Evolutionary conservation across 768 basidiomycete genomes (phyloP), one percentile per base, ranked within the genome.

Genomic region (Termitomyces eurrhizus): DNA sequence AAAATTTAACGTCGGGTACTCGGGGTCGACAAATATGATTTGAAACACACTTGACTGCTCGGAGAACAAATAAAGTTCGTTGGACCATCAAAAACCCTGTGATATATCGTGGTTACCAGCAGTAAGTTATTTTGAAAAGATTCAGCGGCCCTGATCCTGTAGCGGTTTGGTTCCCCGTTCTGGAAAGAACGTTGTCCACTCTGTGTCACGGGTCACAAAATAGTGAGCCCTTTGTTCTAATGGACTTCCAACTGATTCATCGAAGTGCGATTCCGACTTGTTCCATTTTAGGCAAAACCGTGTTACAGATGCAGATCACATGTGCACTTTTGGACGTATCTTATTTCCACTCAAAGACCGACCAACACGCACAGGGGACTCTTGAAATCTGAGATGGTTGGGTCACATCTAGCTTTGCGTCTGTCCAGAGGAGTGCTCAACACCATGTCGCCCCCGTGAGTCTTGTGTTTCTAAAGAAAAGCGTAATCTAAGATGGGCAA

Each of bases 381-480:
- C 18, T 44, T 7, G 1, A n/a, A 7, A 8, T n/a, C n/a, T 16
- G 36, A 32, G 12, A 64, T 64, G 63, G 26, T 45, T 62, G 66
- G 26, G 64, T 4, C 57, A 63, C 57, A 52, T 59, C 59, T 74
- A 14, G 68, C 66, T 18, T 79, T 77, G 63, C 68, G 69, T 26
- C 69, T 82, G 46, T 82, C 80, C 55, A 69, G 74, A 13, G 68
- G 72, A 11, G 77, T 78, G 7, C 62, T 77, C n/a, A 70, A 68
- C 41, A 81, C 81, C 33, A 78, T 80, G 18, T 66, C 74, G 7
- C 82, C 81, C 51, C 81, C 81, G 81, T 82, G 64, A 41, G 78
- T 33, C n/a, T 7, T 33, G 18, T 39, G 14, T 16, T 26, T 21
- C 7, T 3, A 21, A 35, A 16, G 36, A n/a, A 29, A 24, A 57